A percentile compares a stretch with the other conserved stretches of the same genome.
phyloP scores from a whole-genome alignment of 148 eudicot genomes.

The Rhododendron vialii region DNA sequence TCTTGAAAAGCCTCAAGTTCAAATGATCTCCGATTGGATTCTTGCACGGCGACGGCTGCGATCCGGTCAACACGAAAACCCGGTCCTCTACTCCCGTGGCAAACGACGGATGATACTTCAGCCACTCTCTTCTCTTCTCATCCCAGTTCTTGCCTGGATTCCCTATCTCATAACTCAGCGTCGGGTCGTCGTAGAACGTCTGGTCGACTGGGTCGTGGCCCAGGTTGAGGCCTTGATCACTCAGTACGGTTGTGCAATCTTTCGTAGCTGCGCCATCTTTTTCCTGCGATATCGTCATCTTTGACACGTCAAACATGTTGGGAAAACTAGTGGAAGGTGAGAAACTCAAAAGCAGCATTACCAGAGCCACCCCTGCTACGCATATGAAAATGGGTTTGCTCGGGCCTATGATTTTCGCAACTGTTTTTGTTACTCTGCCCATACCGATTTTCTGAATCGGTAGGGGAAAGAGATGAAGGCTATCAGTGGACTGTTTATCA shows the following conservation, averaged over 20 bases:
- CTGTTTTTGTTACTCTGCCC: not conserved
- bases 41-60: no score
- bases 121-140: no score
- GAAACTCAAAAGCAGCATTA: not conserved
- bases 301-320: not conserved
- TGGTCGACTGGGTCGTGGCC: not conserved
- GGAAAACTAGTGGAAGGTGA: not conserved
- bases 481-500: no score
- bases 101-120: no score
- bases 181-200: no score
- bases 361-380: not conserved
- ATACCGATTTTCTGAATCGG: not conserved
- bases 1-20: no score
- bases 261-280: not conserved
- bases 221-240: not conserved
- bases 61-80: no score
- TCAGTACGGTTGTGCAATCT: not conserved
- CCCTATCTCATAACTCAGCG: no score
- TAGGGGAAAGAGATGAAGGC: no score
- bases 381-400: not conserved
- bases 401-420: not conserved
- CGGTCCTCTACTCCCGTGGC: no score
- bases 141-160: no score
- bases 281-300: not conserved
- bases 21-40: no score